A percentile compares a stretch with the other conserved stretches of the same genome.
These are phyloP conservation scores for Diaporthe capsici DNA, from an alignment of 2,329 filamentous ascomycete species.

Conservation along the genomic window DNA sequence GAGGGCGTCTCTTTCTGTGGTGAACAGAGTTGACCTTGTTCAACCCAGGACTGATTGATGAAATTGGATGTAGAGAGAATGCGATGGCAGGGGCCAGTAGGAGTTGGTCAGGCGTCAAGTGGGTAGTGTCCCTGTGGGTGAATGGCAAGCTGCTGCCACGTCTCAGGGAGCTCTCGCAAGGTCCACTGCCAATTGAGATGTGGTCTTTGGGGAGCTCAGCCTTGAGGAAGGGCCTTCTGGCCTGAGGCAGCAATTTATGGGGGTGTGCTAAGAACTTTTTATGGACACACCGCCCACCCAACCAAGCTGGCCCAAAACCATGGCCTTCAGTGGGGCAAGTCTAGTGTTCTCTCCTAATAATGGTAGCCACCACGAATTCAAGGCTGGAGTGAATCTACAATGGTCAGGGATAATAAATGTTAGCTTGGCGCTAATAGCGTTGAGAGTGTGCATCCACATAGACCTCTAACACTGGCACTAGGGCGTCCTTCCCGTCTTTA, in stretches of 20 bases:
- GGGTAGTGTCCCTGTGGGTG: constrained; percentile 18
- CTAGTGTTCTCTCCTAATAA: not conserved
- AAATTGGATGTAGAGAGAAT: not conserved
- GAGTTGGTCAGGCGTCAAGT: constrained; percentile 26
- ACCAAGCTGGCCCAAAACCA: not conserved
- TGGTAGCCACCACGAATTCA: too few species aligned
- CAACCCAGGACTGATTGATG: not conserved
- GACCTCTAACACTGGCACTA: too few species aligned
- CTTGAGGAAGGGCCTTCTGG: constrained; percentile 1
- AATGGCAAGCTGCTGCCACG: constrained; percentile 38
- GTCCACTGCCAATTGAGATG: constrained; percentile 40
- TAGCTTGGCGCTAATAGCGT: too few species aligned
- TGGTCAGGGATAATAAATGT: too few species aligned
- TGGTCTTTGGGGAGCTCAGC: constrained; percentile 42
- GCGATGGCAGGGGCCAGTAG: constrained; percentile 7
- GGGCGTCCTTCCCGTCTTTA: too few species aligned
- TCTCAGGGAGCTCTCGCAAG: constrained; percentile 34
- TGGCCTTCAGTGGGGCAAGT: not conserved
- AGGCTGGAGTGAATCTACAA: not conserved
- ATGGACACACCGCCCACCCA: not conserved
- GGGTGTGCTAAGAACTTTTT: not conserved
- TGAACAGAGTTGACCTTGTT: not conserved
- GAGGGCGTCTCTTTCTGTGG: constrained; percentile 3
- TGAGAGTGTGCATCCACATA: too few species aligned
- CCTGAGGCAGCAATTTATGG: constrained; percentile 37